These are phyloP conservation scores for Russula vinacea DNA, from an alignment of 768 basidiomycete genomes.

Conservation along the genomic window DNA sequence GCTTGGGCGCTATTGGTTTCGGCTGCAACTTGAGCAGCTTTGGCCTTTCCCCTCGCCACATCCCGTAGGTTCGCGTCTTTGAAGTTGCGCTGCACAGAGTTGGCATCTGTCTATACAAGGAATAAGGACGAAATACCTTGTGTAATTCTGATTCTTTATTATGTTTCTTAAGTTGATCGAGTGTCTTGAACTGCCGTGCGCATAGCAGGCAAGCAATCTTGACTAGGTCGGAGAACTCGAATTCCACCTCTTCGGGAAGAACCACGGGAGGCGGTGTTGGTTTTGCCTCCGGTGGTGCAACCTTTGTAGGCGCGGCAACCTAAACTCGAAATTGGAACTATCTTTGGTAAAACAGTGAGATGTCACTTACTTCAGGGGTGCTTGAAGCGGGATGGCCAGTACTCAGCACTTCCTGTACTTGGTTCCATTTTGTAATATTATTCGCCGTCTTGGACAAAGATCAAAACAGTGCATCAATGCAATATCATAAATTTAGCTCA, in stretches of 20 bases:
- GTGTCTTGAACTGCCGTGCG: slow-evolving; percentile 84
- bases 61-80: slow-evolving; percentile 70
- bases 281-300: slow-evolving; percentile 15
- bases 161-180: slow-evolving; percentile 84
- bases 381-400: slow-evolving; percentile 30
- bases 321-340: slow-evolving; percentile 21
- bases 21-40: slow-evolving; percentile 42
- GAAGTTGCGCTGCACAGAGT: slow-evolving; percentile 70
- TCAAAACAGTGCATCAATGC: background rate
- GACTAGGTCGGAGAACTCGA: slow-evolving; percentile 77
- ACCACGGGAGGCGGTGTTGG: slow-evolving; percentile 38
- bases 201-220: slow-evolving; percentile 86
- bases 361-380: slow-evolving; percentile 20
- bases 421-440: slow-evolving; percentile 97
- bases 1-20: slow-evolving; percentile 33
- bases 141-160: slow-evolving; percentile 93
- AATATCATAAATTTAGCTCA: slow-evolving; percentile 31
- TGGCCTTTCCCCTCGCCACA: slow-evolving; percentile 64
- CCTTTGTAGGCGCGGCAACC: slow-evolving; percentile 13
- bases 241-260: slow-evolving; percentile 54
- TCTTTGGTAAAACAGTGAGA: background rate
- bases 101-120: background rate
- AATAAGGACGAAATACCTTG: slow-evolving; percentile 57
- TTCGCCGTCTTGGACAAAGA: slow-evolving; percentile 58
- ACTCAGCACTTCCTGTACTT: slow-evolving; percentile 83